Conservation (phyloP, 2,329 filamentous ascomycete genomes). For the Tolypocladium ovalisporum region DNA sequence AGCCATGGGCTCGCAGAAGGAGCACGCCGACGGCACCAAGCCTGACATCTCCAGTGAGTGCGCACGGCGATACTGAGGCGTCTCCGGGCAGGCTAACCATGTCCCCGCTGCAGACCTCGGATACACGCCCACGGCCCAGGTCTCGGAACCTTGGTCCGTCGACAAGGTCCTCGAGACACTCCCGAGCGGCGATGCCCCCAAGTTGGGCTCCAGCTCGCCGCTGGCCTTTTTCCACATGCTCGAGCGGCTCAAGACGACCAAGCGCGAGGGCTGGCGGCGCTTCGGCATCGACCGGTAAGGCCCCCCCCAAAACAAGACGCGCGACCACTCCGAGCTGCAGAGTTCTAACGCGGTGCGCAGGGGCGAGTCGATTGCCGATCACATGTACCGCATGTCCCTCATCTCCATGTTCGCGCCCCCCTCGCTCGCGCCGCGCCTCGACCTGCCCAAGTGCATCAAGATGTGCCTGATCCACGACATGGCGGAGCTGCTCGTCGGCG, state of each 20-base stretch:
- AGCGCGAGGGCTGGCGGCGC: slow-evolving; percentile 89
- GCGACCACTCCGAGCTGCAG: not conserved
- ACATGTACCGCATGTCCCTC: slow-evolving; percentile 99
- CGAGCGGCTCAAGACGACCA: slow-evolving; percentile 88
- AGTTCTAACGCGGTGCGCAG: slow-evolving; percentile 23
- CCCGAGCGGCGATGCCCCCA: slow-evolving; percentile 38
- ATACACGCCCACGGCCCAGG: slow-evolving; percentile 23
- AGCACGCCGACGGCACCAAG: slow-evolving; percentile 1
- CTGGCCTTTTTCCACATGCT: slow-evolving; percentile 91
- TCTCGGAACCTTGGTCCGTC: slow-evolving; percentile 41
- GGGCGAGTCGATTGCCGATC: slow-evolving; percentile 89
- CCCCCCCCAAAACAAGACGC: not conserved
- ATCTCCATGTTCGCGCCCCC: slow-evolving; percentile 87
- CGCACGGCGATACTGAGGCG: not conserved
- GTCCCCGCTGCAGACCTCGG: slow-evolving; percentile 15
- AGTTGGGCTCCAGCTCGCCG: slow-evolving; percentile 57
- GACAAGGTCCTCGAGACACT: slow-evolving; percentile 56
- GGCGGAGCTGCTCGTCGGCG: slow-evolving; percentile 88
- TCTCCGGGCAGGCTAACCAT: not conserved
- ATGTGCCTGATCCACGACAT: slow-evolving; percentile 98
- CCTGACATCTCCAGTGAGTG: slow-evolving; percentile 15
- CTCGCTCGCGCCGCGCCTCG: slow-evolving; percentile 57
- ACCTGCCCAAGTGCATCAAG: slow-evolving; percentile 76
- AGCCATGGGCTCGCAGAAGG: slow-evolving; percentile 1
- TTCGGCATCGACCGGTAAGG: slow-evolving; percentile 61